Base-by-base conservation (phyloP, 805 yeast genomes). In the Cyberlindnera euphorbiiphila region DNA sequence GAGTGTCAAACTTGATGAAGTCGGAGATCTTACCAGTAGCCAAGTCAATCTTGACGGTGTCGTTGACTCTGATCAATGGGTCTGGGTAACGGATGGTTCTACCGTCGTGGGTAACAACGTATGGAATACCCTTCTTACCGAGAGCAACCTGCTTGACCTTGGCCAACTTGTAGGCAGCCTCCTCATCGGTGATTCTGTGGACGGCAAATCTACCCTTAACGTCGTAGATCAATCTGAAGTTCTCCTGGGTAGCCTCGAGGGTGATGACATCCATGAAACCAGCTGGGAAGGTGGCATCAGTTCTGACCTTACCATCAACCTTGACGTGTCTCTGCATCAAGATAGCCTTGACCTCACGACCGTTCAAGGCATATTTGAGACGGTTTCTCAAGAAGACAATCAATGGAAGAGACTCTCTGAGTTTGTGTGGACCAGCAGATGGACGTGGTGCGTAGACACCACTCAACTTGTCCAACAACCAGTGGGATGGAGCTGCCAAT, bases 401-500 rank as follows among this genome's bases (percentile, higher is more conserved):
- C 73, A 89, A 82, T 68, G 98, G 98, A 66, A 89, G 83, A 50
- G 96, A 89, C 78, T 89, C 98, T 73, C 97, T 83, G 69, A 89
- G 81, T 76, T 91, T 93, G 81, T 91, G 98, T 70, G 98, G 98
- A 79, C 98, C 98, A 61, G 95, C 83, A 53, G 97, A 88, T 68
- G 98, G 96, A 78, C 98, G 88, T 78, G 98, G 98, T 54, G 98
- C 98, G 72, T 93, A 93, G 66, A 86, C 78, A 71, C 99, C 99
- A 68, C 97, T 85, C 77, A 93, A 80, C 78, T 93, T 93, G 94
- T 94, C 98, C 79, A 93, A 86, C 94, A 93, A 85, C 98, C 98
- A 93, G 84, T 93, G 98, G 79, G 89, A 84, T 81, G 99, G 99
- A 72, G 98, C 98, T 72, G 98, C 96, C 75, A 91, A 84, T 84